A percentile compares a stretch with the other conserved stretches of the same genome.
phyloP scores from a whole-genome alignment of 192 early-diverging fungal genomes.

The Coemansia biformis region DNA sequence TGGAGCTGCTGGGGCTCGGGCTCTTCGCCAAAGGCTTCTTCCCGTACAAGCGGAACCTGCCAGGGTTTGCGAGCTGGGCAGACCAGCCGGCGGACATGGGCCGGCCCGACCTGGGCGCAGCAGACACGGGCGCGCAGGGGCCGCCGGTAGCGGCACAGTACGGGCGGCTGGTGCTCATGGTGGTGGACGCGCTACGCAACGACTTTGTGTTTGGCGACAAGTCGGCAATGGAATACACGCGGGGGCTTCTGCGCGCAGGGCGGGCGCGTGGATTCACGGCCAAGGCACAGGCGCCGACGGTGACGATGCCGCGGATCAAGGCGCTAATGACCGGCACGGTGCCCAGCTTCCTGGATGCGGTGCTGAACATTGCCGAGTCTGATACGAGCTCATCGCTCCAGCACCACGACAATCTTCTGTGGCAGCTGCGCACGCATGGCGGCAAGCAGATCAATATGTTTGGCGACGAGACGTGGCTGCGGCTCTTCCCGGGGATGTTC shows the following conservation, averaged over 20 bases:
- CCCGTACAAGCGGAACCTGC: slow-evolving; percentile 67
- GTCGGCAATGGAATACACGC: slow-evolving; percentile 61
- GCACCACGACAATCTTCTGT: slow-evolving; percentile 70
- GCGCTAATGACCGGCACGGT: slow-evolving; percentile 71
- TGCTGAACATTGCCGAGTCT: slow-evolving; percentile 75
- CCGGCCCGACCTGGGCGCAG: neutral
- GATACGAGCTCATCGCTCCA: slow-evolving; percentile 55
- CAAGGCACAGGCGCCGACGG: slow-evolving; percentile 60
- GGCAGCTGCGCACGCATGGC: slow-evolving; percentile 55
- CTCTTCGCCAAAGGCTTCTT: slow-evolving; percentile 72
- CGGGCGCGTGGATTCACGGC: slow-evolving; percentile 47
- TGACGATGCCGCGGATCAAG: slow-evolving; percentile 77
- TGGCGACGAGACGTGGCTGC: slow-evolving; percentile 97
- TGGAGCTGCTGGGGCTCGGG: slow-evolving; percentile 59
- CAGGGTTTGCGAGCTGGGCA: slow-evolving; percentile 53
- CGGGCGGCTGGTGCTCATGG: slow-evolving; percentile 61
- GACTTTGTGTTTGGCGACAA: slow-evolving; percentile 69
- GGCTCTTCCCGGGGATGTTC: slow-evolving; percentile 74
- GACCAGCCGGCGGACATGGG: slow-evolving; percentile 30
- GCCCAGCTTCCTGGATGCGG: slow-evolving; percentile 76
- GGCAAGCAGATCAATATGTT: slow-evolving; percentile 68
- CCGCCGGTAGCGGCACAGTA: slow-evolving; percentile 16
- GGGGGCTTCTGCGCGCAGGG: slow-evolving; percentile 49
- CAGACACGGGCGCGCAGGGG: neutral
- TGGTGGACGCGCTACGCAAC: slow-evolving; percentile 71